Evolutionary conservation across 1,284 basidiomycete genomes (phyloP), one percentile per base, ranked within the genome.

Genomic region (Ustilago shanxiensis): DNA sequence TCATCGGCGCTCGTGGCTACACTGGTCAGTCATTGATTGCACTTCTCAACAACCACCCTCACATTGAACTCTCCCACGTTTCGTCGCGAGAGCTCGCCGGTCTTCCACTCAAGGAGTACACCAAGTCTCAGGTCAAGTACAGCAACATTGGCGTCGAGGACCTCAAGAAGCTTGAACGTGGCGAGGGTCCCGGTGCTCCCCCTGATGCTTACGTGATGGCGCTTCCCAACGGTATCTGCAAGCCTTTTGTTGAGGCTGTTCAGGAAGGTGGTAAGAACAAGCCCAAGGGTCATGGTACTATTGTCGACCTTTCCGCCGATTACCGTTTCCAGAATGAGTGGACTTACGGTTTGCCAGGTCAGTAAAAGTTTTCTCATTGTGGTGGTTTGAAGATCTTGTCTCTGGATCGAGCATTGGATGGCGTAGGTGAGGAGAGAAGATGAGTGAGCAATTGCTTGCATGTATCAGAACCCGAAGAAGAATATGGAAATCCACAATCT

Each of bases 331-430:
- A 98, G 89, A 89, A 91, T 53, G 92, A 90, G 56, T 99, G 96
- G 96, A 94, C 93, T 72, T 99, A 99, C 86, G 96, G 96, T 82
- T 91, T 99, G 88, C 96, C 97, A 88, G 96, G 97, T 99, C 90
- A 93, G 95, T 85, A 77, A 60, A n/a, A n/a, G n/a, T n/a, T 26
- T 18, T 26, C 24, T 28, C 26, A 14, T 13, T 18, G 7, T 7
- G 20, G n/a, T 20, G 16, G 41, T n/a, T 4, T 20, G n/a, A 18
- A 9, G 13, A n/a, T 41, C 45, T n/a, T 39, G 45, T 31, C 47
- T 26, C n/a, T 29, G 41, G n/a, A n/a, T n/a, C 20, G n/a, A 44
- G 18, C 56, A 24, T 22, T 50, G n/a, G 26, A 22, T 4, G 33
- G 18, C 26, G 31, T 31, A 50, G 35, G 22, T 37, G 47, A 49